Evolutionary conservation across 2,329 filamentous ascomycete genomes (phyloP), one percentile per base, ranked within the genome.

Genomic region (Fusarium verrucosum): DNA sequence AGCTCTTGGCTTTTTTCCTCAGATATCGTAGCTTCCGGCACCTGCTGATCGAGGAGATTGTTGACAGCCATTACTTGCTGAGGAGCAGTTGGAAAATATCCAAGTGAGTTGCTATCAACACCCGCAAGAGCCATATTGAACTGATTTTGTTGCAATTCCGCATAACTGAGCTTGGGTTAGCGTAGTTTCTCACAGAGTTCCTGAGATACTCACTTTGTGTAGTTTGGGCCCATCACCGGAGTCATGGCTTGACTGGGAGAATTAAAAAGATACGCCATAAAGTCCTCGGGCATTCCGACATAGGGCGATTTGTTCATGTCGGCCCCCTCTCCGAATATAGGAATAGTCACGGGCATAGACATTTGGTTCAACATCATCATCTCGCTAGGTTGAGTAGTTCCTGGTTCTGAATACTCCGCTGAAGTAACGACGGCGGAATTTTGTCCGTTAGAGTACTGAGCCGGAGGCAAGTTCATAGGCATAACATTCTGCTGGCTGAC

Each of bases 41-140:
- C 86, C 50, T 88, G 90, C 22, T 92, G 89, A 73, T 96, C 93
- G 23, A 96, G 83, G 35, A 96, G 84, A 70, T 90, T 96, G 55
- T 89, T 94, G 43, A 97, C 91, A 17, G 92, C 91, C 93, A 96
- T 97, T 32, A 94, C 89, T 71, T 96, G 91, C 68, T 92, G 88
- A 4, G 87, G 85, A 13, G 81, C 77, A n/a, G 83, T 80, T 30
- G 85, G 85, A 66, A 87, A 87, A 60, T 86, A 87, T 16, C 84
- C 84, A 40, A 84, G 72, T 32, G 81, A 76, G 28, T 78, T 74
- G 33, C 81, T 77, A 37, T 86, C 81, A 26, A 77, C 77, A 7
- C 80, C 78, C 38, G 83, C 79, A 60, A 85, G 85, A 5, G 84
- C 79, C 47, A 81, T 73, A 56, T 69, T 68, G 45, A 75, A 75